Evolutionary conservation across 2,329 filamentous ascomycete genomes (phyloP), one percentile per base, ranked within the genome.

Genomic region (Exophiala spinifera): DNA sequence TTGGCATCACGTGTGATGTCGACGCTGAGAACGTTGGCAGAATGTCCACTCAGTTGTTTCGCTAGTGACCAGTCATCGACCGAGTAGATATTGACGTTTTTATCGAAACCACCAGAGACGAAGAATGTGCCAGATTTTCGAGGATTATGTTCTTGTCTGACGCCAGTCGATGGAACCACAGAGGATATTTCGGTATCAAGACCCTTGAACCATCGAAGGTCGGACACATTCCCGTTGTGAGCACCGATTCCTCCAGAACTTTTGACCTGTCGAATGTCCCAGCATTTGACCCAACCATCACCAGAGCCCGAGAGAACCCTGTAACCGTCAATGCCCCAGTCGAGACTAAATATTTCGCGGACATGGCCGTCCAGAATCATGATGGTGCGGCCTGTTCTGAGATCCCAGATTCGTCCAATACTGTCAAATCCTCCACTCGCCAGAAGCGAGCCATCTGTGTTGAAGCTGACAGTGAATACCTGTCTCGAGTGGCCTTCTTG

Each of bases 211-310:
- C 94, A 97, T 59, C 91, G 80, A 60, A 99, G 74, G 70, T 99
- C 94, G 1, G 91, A 94, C 6, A 99, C 91, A 31, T 94, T 88
- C 61, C 90, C 92, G 46, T 84, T 87, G 70, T 99, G 94, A 5
- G 94, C 92, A 46, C 92, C 94, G 20, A 99, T 87, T 15, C 88
- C 89, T 11, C 89, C 92, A 0, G 83, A 86, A 60, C 86, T 85
- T 64, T 88, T 83, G 46, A 97, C 91, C 65, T 94, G 92, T 43
- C 94, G 85, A 49, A 99, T 80, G 68, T 99, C 94, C 94, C 94
- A 99, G 73, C 92, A 96, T 72, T 96, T 97, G 66, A 96, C 85
- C 82, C 94, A 97, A 15, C 92, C 92, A 67, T 99, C 94, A 1
- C 86, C 90, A 13, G 91, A 95, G 1, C 91, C 91, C 0, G 91